phyloP scores from a whole-genome alignment of 2,329 filamentous ascomycete genomes.

The Geosmithia morbida region DNA sequence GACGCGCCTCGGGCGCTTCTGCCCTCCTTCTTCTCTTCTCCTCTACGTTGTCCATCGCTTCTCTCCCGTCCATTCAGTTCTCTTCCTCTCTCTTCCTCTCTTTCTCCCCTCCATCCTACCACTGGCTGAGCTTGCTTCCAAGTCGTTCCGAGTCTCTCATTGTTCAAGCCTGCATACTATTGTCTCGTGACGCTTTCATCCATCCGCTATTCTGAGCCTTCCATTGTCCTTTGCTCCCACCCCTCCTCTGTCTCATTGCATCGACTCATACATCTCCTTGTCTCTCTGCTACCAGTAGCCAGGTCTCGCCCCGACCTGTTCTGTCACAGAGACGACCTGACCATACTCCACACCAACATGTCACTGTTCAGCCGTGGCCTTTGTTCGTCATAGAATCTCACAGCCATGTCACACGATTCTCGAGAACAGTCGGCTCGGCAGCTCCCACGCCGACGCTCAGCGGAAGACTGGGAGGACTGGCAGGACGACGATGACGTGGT shows the following conservation, averaged over 20 bases:
- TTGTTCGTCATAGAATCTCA: neutral
- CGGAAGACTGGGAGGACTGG: conserved; percentile 40
- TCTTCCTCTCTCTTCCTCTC: neutral
- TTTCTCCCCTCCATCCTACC: neutral
- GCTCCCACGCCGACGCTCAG: conserved; percentile 5
- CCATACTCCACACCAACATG: neutral
- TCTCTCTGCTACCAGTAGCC: neutral
- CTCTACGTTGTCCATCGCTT: too few species aligned
- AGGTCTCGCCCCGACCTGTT: neutral
- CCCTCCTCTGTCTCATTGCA: neutral
- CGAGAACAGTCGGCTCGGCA: conserved; percentile 2
- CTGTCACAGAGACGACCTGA: neutral
- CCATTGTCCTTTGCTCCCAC: neutral
- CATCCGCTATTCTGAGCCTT: neutral
- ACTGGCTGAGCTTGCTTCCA: neutral
- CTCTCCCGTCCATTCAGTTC: neutral
- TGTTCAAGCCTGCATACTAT: neutral
- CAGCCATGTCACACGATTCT: conserved; percentile 2
- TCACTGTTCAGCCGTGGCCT: neutral
- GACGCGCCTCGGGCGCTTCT: neutral
- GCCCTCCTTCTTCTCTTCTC: neutral
- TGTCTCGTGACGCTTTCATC: neutral
- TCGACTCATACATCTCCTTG: neutral
- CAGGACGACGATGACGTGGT: conserved; percentile 28
- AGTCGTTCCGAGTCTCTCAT: neutral